Evolutionary conservation across 2,329 filamentous ascomycete species (phyloP).

Genomic region (Xylariales sp.): DNA sequence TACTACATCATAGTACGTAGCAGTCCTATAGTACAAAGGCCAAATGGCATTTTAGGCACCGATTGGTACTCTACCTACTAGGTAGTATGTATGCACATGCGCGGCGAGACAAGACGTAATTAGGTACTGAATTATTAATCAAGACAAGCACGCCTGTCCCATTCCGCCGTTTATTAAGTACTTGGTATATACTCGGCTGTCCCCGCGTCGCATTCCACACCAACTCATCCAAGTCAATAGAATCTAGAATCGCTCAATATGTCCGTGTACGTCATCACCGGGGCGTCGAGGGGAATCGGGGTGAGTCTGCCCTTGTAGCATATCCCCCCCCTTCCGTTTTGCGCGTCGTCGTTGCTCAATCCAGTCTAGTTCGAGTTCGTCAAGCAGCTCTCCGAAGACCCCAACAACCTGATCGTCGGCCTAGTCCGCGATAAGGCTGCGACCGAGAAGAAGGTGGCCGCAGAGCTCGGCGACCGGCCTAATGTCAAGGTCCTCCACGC

Average conservation of each 20-base stretch:
- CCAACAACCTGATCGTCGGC: constrained; percentile 21
- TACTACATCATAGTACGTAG: too few relatives aligned
- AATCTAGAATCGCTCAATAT: constrained; percentile 17
- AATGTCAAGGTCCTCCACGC: constrained; percentile 16
- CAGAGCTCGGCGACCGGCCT: not conserved
- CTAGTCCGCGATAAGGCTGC: constrained; percentile 5
- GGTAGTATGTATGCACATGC: too few relatives aligned
- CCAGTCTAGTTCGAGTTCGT: constrained; percentile 24
- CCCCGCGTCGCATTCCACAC: too few relatives aligned
- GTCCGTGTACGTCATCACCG: constrained; percentile 33
- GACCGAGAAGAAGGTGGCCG: constrained; percentile 10
- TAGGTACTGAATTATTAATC: too few relatives aligned
- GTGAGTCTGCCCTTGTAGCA: constrained; percentile 11
- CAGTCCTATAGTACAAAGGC: too few relatives aligned
- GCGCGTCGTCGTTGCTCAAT: not conserved
- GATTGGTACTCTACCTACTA: too few relatives aligned
- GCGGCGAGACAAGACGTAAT: too few relatives aligned
- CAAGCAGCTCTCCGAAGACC: constrained; percentile 14
- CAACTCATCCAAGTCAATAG: not conserved
- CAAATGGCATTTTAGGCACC: too few relatives aligned
- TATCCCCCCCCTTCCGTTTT: not conserved
- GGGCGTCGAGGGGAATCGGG: constrained; percentile 32
- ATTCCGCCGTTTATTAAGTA: too few relatives aligned
- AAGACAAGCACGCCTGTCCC: too few relatives aligned
- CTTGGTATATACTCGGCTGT: too few relatives aligned